phyloP scores from a whole-genome alignment of 192 early-diverging fungal genomes.

The Cladochytrium replicatum region DNA sequence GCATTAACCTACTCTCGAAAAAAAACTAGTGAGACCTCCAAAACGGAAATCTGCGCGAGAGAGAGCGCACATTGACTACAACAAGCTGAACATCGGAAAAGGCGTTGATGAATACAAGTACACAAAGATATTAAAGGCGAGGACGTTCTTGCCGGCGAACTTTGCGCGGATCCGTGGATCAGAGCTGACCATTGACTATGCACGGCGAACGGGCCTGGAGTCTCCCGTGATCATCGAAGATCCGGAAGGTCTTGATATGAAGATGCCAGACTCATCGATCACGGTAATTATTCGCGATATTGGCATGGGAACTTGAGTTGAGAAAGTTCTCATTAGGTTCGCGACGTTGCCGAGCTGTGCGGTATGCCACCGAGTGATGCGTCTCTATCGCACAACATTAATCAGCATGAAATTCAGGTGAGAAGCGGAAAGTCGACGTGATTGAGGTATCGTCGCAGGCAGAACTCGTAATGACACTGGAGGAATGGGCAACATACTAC shows the following conservation, averaged over 20 bases:
- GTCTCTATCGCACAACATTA: background rate
- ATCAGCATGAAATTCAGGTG: constrained; percentile 21
- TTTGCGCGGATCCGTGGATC: constrained; percentile 58
- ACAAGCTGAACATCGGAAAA: constrained; percentile 66
- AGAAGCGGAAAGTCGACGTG: constrained; percentile 67
- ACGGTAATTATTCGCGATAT: constrained; percentile 48
- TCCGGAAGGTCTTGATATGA: constrained; percentile 66
- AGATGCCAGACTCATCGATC: constrained; percentile 54
- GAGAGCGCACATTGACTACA: constrained; percentile 64
- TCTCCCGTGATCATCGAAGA: constrained; percentile 64
- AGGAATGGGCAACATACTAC: constrained; percentile 78
- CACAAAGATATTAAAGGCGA: constrained; percentile 57
- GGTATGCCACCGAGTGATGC: constrained; percentile 9
- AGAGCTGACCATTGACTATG: constrained; percentile 58
- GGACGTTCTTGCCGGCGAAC: constrained; percentile 54
- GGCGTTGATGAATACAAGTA: constrained; percentile 71
- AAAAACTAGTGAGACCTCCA: constrained; percentile 3
- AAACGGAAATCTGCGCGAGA: constrained; percentile 12
- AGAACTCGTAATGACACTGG: constrained; percentile 65
- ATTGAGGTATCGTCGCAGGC: constrained; percentile 89
- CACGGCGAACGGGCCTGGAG: constrained; percentile 49
- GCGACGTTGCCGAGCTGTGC: constrained; percentile 33
- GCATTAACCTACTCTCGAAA: background rate
- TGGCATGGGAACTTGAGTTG: background rate
- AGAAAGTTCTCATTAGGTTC: constrained; percentile 3